Evolutionary conservation across 305 asterid species (phyloP).

Genomic region (Plantago lanceolata): DNA sequence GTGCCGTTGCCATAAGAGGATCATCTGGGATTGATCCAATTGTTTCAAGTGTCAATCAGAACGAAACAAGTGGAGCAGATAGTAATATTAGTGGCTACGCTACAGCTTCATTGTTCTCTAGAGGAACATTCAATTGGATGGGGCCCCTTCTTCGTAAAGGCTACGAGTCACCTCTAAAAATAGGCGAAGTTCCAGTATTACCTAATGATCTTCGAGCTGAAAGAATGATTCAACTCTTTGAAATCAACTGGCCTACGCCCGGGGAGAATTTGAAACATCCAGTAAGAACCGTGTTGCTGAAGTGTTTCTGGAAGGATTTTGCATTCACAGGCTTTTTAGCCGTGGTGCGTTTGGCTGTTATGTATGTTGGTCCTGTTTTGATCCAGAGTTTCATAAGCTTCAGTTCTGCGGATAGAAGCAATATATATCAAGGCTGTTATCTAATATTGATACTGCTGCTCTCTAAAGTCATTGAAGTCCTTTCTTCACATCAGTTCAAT

Average conservation of each 20-base stretch:
- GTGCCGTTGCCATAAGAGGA: conserved; percentile 52
- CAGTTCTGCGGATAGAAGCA: conserved; percentile 49
- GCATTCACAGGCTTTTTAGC: conserved; percentile 66
- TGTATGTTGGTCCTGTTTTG: conserved; percentile 69
- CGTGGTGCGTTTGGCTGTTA: conserved; percentile 47
- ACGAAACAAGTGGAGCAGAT: conserved; percentile 37
- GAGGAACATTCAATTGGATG: conserved; percentile 75
- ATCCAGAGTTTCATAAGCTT: conserved; percentile 63
- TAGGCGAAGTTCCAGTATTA: conserved; percentile 71
- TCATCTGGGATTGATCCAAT: conserved; percentile 44
- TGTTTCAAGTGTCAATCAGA: conserved; percentile 25
- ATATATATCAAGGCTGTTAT: conserved; percentile 59
- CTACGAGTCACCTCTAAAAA: conserved; percentile 50
- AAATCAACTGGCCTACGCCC: conserved; percentile 64
- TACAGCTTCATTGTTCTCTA: conserved; percentile 63
- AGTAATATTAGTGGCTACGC: conserved; percentile 53
- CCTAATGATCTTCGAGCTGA: conserved; percentile 69
- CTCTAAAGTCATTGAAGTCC: conserved; percentile 69
- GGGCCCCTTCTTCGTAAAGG: conserved; percentile 75
- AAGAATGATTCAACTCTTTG: conserved; percentile 50
- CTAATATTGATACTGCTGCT: conserved; percentile 46
- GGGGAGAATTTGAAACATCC: conserved; percentile 70
- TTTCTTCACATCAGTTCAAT: conserved; percentile 74
- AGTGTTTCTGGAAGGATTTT: conserved; percentile 73
- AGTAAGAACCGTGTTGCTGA: conserved; percentile 47